These are phyloP conservation scores for Lichtheimia ornata DNA, from an alignment of 371 early-diverging fungal species.

Conservation along the genomic window DNA sequence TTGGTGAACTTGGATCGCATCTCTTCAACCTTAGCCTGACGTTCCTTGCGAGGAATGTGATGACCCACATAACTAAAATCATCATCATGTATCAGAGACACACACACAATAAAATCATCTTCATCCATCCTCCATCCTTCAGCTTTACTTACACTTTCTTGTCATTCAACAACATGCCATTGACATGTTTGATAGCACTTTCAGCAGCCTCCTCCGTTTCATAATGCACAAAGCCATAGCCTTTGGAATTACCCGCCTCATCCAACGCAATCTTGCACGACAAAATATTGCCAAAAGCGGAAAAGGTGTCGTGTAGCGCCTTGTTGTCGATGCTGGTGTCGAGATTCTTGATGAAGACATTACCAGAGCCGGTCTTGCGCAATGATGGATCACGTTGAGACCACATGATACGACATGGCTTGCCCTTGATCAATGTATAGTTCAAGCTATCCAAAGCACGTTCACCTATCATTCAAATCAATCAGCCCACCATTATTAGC, in stretches of 20 bases:
- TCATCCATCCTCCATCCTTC: constrained; percentile 2
- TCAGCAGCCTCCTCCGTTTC: constrained; percentile 86
- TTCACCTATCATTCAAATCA: constrained; percentile 57
- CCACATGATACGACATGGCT: constrained; percentile 98
- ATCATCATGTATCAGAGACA: neutral
- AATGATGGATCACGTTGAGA: constrained; percentile 96
- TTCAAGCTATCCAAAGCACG: constrained; percentile 92
- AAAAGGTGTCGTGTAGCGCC: constrained; percentile 94
- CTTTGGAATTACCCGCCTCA: constrained; percentile 73
- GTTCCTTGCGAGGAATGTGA: constrained; percentile 84
- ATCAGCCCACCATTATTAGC: too few relatives aligned
- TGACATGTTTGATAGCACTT: constrained; percentile 86
- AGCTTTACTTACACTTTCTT: constrained; percentile 60
- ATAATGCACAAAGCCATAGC: constrained; percentile 96
- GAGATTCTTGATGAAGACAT: constrained; percentile 99
- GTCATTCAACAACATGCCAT: constrained; percentile 94
- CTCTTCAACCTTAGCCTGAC: constrained; percentile 78
- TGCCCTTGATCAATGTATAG: constrained; percentile 91
- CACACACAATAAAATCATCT: too few relatives aligned
- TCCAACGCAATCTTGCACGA: constrained; percentile 93
- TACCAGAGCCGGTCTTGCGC: constrained; percentile 91
- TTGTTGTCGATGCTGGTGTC: constrained; percentile 94
- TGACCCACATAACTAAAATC: constrained; percentile 68
- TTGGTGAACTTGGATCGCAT: constrained; percentile 82
- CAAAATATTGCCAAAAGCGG: constrained; percentile 90